A percentile compares a stretch with the other conserved stretches of the same genome.
phyloP scores from a whole-genome alignment of 176 grass and related monocot species.

The Aegilops bicornis region DNA sequence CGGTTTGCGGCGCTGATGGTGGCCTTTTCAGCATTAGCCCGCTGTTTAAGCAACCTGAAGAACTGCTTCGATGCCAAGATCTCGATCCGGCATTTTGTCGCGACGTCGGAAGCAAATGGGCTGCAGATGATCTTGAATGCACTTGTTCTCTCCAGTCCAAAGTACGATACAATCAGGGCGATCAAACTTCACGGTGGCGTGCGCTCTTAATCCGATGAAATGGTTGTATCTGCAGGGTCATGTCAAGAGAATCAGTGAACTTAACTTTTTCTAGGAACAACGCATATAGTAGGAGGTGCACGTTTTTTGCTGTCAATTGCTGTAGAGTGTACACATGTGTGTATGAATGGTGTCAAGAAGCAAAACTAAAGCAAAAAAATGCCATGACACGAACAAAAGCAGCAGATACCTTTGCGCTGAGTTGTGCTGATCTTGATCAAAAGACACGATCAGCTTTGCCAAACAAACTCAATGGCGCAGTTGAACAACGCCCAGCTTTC shows the following conservation, averaged over 20 bases:
- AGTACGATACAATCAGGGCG: rapidly evolving
- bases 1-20: too few species aligned
- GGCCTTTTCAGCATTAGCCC: neutral
- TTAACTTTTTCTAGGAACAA: too few species aligned
- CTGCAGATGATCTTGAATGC: too few species aligned
- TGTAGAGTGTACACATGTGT: neutral
- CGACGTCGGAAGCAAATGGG: neutral
- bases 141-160: neutral
- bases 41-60: conserved; percentile 30
- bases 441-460: conserved; percentile 7
- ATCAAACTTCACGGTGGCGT: too few species aligned
- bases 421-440: conserved; percentile 1
- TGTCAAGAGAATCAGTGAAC: too few species aligned
- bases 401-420: conserved; percentile 1
- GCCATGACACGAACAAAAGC: neutral
- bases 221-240: too few species aligned
- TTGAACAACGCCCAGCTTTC: conserved; percentile 15
- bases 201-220: too few species aligned
- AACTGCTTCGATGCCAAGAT: neutral
- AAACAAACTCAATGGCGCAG: conserved; percentile 21
- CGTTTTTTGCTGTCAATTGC: too few species aligned
- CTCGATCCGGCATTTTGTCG: neutral
- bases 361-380: conserved; percentile 26
- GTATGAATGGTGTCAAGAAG: neutral
- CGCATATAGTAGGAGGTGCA: too few species aligned